Conservation (phyloP, 169 alveolate genomes). For the Plasmodium malariae region DNA sequence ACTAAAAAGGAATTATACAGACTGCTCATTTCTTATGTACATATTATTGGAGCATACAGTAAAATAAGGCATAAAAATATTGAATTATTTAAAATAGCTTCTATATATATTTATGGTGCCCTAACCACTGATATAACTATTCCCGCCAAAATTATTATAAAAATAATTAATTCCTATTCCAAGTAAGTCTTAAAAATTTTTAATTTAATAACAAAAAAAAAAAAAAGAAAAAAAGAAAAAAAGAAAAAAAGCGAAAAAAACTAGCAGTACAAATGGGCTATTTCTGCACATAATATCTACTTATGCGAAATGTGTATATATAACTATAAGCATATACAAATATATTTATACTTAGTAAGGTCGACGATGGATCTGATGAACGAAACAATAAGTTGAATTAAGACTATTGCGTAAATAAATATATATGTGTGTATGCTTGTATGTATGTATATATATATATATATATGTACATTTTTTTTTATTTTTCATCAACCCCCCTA, state of each 20-base stretch:
- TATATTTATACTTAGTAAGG: no score
- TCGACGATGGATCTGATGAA: no score
- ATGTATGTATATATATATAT: not conserved
- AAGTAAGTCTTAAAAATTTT: slow-evolving; percentile 77
- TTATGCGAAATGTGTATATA: not conserved
- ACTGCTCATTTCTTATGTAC: slow-evolving; percentile 81
- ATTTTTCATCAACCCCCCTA: not conserved
- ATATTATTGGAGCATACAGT: slow-evolving; percentile 82
- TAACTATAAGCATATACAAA: not conserved
- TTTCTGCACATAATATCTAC: not conserved
- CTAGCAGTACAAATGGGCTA: not conserved
- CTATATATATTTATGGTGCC: slow-evolving; percentile 76
- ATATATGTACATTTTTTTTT: not conserved
- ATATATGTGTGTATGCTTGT: not conserved
- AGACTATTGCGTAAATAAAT: no score
- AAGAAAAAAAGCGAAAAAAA: not conserved
- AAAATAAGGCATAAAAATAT: slow-evolving; percentile 79
- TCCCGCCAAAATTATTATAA: slow-evolving; percentile 78
- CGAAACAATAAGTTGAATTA: no score
- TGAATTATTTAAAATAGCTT: slow-evolving; percentile 83
- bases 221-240: slow-evolving; percentile 16
- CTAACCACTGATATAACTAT: slow-evolving; percentile 69
- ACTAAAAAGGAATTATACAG: slow-evolving; percentile 28
- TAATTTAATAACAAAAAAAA: slow-evolving; percentile 52
- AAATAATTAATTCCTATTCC: slow-evolving; percentile 78